Evolutionary conservation across 164 flowering plant genomes (phyloP).

Genomic region (Kingdonia uniflora): DNA sequence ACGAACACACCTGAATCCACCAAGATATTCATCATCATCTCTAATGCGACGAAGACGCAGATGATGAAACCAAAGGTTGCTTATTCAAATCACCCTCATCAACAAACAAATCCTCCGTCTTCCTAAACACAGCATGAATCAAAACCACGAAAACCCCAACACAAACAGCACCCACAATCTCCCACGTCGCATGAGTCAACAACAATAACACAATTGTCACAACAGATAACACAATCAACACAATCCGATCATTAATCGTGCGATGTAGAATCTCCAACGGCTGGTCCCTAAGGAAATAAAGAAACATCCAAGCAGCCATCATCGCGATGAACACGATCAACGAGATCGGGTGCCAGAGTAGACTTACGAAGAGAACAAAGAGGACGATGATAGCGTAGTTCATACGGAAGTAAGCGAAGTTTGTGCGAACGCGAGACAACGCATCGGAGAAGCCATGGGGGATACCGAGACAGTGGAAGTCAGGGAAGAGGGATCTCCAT

Average conservation of each 20-base stretch:
- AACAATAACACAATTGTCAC: constrained; percentile 29
- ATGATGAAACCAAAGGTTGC: constrained; percentile 10
- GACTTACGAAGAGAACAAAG: constrained; percentile 35
- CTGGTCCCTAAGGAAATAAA: constrained; percentile 46
- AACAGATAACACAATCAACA: constrained; percentile 21
- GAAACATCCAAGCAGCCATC: constrained; percentile 44
- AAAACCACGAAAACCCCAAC: constrained; percentile 24
- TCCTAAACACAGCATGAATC: constrained; percentile 33
- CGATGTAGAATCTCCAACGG: constrained; percentile 24
- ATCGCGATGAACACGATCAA: constrained; percentile 33
- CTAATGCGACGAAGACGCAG: too few relatives aligned
- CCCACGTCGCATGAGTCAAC: constrained; percentile 28
- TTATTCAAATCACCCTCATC: constrained; percentile 18
- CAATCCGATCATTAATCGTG: constrained; percentile 26
- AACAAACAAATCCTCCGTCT: constrained; percentile 30
- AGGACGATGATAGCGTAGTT: constrained; percentile 41
- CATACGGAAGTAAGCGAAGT: constrained; percentile 29
- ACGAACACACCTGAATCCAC: too few relatives aligned
- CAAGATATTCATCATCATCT: too few relatives aligned
- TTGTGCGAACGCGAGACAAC: constrained; percentile 19
- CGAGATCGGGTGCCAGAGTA: constrained; percentile 49
- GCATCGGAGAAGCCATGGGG: constrained; percentile 20
- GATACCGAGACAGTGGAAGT: constrained; percentile 17
- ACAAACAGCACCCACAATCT: constrained; percentile 23
- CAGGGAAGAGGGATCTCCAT: constrained; percentile 35